Evolutionary conservation across 768 basidiomycete genomes (phyloP), one percentile per base, ranked within the genome.

Genomic region (Mycena epipterygia): DNA sequence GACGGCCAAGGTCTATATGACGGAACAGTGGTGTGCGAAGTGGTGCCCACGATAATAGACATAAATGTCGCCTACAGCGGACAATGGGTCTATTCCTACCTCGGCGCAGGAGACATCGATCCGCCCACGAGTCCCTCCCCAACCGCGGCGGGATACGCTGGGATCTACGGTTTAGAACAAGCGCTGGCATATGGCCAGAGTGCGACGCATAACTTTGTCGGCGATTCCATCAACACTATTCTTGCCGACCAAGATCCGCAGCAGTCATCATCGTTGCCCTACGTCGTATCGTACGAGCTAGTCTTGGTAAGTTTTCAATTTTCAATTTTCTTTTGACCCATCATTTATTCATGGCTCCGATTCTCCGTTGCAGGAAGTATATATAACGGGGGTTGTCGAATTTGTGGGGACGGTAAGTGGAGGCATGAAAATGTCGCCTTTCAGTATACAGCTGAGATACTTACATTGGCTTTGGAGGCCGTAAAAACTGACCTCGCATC

Each of bases 391-490:
- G 2, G 35, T 65, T 19, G 19, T 65, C 21, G 41, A 56, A 29
- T 57, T 46, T 32, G 13, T 33, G 5, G 64, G 64, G 25, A 65
- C 64, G 30, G 64, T 65, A 21, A 42, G 64, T 23, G 14, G 16
- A 33, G 4, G 33, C 11, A 25, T 25, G n/a, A 30, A 7, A 5
- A 53, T 3, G 16, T 41, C 8, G 21, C 19, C 49, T 55, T 52
- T 12, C 11, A 11, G 9, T n/a, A n/a, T n/a, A n/a, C n/a, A n/a
- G n/a, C n/a, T n/a, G n/a, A n/a, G n/a, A n/a, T n/a, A n/a, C n/a
- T n/a, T n/a, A n/a, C n/a, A n/a, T 14, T 51, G 44, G 23, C 14
- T 21, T 27, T 21, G 8, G 16, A 65, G 64, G 55, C 33, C n/a
- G 29, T 65, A 23, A 65, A 65, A 35, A 29, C 21, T 23, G 11